Conservation (phyloP, 129 eudicot genomes). For the Lonicera japonica region DNA sequence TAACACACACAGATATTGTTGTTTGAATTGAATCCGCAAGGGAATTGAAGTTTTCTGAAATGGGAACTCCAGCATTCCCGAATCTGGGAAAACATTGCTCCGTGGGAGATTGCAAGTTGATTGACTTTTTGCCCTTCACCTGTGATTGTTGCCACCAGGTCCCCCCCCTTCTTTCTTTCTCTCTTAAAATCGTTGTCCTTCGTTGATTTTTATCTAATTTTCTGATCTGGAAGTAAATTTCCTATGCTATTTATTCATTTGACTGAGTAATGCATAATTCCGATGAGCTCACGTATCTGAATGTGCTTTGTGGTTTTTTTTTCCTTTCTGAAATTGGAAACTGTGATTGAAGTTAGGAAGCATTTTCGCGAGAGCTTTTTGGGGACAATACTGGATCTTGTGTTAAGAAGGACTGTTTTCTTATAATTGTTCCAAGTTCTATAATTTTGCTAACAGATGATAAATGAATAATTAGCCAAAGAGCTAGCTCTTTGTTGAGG, state of each 20-base stretch:
- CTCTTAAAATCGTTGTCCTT: background rate
- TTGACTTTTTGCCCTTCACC: slow-evolving; percentile 93
- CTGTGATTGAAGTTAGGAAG: too few relatives aligned
- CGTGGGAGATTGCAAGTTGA: slow-evolving; percentile 77
- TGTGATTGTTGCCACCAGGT: slow-evolving; percentile 93
- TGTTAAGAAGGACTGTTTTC: too few relatives aligned
- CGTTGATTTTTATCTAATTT: background rate
- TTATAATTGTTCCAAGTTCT: too few relatives aligned
- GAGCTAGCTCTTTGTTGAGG: too few relatives aligned
- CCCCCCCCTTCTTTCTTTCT: background rate
- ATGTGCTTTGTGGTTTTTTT: too few relatives aligned
- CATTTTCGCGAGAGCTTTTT: too few relatives aligned
- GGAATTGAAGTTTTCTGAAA: slow-evolving; percentile 5
- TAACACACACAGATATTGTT: background rate
- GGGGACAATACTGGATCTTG: too few relatives aligned
- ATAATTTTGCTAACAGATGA: too few relatives aligned
- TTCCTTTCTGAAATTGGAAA: too few relatives aligned
- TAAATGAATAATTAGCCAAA: too few relatives aligned
- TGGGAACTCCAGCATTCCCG: slow-evolving; percentile 98
- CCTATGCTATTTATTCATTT: background rate
- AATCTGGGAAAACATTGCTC: slow-evolving; percentile 86
- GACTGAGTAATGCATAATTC: too few relatives aligned
- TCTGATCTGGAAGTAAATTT: background rate
- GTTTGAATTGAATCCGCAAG: background rate
- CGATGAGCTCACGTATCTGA: too few relatives aligned